Evolutionary conservation across 257 asterid genomes (phyloP), one percentile per base, ranked within the genome.

Genomic region (Solanum appendiculatum): DNA sequence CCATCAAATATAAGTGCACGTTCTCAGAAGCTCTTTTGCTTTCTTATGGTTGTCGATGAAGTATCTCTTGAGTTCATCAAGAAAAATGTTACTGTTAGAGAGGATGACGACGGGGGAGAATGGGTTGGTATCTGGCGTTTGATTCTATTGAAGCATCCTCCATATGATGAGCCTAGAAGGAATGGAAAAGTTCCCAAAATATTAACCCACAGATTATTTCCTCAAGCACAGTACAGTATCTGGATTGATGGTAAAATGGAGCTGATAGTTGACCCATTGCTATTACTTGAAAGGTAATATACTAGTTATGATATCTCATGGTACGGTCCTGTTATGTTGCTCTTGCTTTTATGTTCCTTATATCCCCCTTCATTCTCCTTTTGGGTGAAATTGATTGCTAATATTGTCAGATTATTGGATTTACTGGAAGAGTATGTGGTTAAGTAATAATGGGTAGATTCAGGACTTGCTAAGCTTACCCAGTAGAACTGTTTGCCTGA

Each of bases 201-300:
- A 89, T 90, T 96, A 87, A 97, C 99, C 73, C 99, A 97, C 87
- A 93, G 98, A 85, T 88, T 97, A 90, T 97, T 97, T 91, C 99
- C 98, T 86, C 92, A 95, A 88, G 98, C 99, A 81, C 92, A 89
- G 86, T 97, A 97, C 92, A 96, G 99, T 93, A 93, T 97, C 86
- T 97, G 99, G 99, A 93, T 97, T 89, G 99, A 97, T 91, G 99
- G 98, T 90, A 96, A 97, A 95, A 97, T 97, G 99, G 98, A 97
- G 94, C 98, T 97, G 84, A 92, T 93, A 51, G 98, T 97, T 87
- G 99, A 97, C 89, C 99, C 99, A 1, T 90, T 97, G 94, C 96
- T 96, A 84, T 90, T 97, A 40, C 92, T 97, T 40, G 99, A 97
- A 91, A 97, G 99, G 99, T 97, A 93, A 29, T 36, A 29, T 31